phyloP scores from a whole-genome alignment of 371 early-diverging fungal genomes.

The Zopfochytrium polystomum region DNA sequence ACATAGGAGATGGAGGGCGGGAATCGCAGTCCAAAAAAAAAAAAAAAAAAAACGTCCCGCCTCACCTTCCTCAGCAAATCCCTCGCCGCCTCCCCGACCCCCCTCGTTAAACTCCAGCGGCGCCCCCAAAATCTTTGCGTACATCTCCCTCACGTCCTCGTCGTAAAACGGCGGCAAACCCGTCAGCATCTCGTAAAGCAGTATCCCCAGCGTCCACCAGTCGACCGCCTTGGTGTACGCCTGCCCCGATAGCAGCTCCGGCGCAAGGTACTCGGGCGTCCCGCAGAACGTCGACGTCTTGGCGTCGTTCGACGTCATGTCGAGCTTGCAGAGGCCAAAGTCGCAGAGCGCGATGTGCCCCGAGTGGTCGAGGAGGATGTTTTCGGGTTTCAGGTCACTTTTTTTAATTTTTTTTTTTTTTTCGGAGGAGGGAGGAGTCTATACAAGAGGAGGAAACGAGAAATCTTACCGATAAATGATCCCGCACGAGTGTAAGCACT shows the following conservation, averaged over 20 bases:
- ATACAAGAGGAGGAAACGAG: no score
- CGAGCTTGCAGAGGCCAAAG: conserved; percentile 96
- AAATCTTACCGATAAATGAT: conserved; percentile 72
- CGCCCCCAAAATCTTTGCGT: conserved; percentile 84
- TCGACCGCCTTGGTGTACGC: conserved; percentile 89
- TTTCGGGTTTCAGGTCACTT: conserved; percentile 92
- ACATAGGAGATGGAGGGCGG: neutral
- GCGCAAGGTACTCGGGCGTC: conserved; percentile 86
- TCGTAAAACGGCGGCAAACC: conserved; percentile 95
- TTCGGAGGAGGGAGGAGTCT: no score
- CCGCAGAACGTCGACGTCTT: conserved; percentile 90
- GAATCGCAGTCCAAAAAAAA: neutral
- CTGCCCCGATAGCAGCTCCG: conserved; percentile 80
- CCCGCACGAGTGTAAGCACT: conserved; percentile 80
- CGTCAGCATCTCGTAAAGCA: conserved; percentile 94
- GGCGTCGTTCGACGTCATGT: conserved; percentile 56
- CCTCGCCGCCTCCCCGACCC: conserved; percentile 60
- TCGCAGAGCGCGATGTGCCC: conserved; percentile 98
- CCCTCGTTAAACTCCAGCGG: conserved; percentile 83
- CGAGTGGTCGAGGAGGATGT: conserved; percentile 89
- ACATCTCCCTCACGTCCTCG: conserved; percentile 94
- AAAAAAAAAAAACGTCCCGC: conserved; percentile 12
- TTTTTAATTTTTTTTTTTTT: neutral
- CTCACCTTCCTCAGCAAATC: conserved; percentile 69
- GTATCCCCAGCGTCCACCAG: no score